A percentile compares a stretch with the other conserved stretches of the same genome.
These are phyloP conservation scores for Sutorius australiensis DNA, from an alignment of 768 basidiomycete species.

Conservation along the genomic window DNA sequence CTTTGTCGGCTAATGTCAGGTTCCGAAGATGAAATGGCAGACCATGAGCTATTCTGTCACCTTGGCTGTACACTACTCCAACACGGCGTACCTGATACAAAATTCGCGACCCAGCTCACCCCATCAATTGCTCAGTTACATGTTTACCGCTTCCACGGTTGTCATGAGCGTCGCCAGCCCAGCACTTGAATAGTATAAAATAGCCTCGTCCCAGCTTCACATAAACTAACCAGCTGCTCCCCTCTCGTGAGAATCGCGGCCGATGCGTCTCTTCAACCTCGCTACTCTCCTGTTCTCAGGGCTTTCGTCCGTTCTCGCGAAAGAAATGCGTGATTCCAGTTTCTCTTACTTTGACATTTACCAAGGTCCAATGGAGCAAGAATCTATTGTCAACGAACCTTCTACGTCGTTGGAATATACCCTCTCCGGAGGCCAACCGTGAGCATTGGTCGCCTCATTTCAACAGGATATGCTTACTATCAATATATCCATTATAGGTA, in stretches of 20 bases:
- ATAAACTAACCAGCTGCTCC: neutral
- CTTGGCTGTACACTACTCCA: neutral
- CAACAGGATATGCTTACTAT: neutral
- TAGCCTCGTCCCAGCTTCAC: neutral
- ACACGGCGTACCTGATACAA: no score
- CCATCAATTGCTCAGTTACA: neutral
- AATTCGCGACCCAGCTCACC: neutral
- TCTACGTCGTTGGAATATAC: neutral
- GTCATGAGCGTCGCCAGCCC: neutral
- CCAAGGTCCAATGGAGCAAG: neutral
- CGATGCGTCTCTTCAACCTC: neutral
- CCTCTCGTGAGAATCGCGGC: neutral
- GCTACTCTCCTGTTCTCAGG: neutral
- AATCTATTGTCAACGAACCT: neutral
- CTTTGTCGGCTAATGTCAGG: no score
- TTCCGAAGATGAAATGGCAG: no score
- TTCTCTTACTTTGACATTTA: neutral
- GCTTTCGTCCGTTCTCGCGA: neutral
- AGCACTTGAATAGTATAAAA: neutral
- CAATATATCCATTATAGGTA: neutral
- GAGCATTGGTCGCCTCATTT: neutral
- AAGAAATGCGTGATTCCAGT: neutral
- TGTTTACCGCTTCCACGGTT: neutral
- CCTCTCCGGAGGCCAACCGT: neutral
- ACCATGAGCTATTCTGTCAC: neutral